These are phyloP conservation scores for Hanseniaspora nectarophila DNA, from an alignment of 805 yeast genomes.

Conservation along the genomic window DNA sequence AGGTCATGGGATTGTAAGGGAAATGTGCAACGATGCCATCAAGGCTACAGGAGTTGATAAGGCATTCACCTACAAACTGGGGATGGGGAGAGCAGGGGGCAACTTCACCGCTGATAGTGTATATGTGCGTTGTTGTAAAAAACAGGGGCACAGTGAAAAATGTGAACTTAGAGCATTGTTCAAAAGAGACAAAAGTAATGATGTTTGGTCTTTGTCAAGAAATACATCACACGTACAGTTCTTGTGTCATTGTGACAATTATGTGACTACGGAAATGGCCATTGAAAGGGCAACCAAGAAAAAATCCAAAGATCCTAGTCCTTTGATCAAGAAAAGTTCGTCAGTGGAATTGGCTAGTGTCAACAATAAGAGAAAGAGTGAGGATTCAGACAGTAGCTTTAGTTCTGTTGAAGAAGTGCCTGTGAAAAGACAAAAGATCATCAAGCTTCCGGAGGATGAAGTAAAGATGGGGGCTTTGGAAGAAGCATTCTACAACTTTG, in stretches of 20 bases:
- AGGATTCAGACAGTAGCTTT: not conserved
- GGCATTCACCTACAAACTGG: slow-evolving; percentile 4
- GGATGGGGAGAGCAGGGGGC: not conserved
- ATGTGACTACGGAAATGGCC: not conserved
- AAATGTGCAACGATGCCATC: not conserved
- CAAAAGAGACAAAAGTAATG: slow-evolving; percentile 2
- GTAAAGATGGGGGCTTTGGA: not conserved
- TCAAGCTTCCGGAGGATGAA: not conserved
- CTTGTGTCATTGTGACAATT: slow-evolving; percentile 7
- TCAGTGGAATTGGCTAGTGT: not conserved
- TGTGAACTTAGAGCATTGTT: slow-evolving; percentile 1
- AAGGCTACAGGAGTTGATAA: not conserved
- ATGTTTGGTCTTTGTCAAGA: slow-evolving; percentile 1
- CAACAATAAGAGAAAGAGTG: not conserved
- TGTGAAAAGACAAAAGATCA: not conserved
- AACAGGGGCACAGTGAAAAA: not conserved
- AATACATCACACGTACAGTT: slow-evolving; percentile 1
- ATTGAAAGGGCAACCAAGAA: not conserved
- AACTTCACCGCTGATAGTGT: slow-evolving; percentile 1
- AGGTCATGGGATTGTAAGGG: not conserved
- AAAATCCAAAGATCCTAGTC: not conserved
- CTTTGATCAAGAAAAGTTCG: not conserved
- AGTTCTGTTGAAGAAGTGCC: not conserved
- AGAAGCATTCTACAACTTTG: not conserved
- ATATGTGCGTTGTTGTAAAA: slow-evolving; percentile 7